Base-by-base conservation (phyloP, 2,329 filamentous ascomycete genomes). In the Fusarium irregulare region DNA sequence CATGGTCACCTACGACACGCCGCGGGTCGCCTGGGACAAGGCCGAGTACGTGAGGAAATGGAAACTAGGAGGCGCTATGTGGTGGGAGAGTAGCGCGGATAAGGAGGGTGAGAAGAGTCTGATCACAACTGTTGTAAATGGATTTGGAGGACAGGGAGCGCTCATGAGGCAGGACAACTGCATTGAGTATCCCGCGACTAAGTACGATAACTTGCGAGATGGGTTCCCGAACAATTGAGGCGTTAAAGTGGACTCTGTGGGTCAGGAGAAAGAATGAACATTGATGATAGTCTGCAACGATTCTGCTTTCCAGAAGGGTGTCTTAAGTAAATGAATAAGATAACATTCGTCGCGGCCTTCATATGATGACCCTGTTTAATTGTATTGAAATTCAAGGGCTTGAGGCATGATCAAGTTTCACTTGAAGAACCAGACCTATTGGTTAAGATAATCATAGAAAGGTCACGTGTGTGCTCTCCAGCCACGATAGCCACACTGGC, bases 71-170 rank as follows among this genome's bases (percentile, higher is more conserved):
- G 95, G 95, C 20, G 93, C 87, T n/a, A 98, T 98, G 94, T 98
- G 93, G 93, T 97, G 94, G 94, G 94, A 98, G 82, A 93, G 89
- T 74, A 95, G 91, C 75, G 90, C 88, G 2, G 95, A 98, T 78
- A 90, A 89, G 76, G 77, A 80, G 4, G 89, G 89, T 0, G 82
- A 85, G 0, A 80, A 85, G 56, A 95, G 92, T 73, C 78, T 98
- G 76, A 93, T 94, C 58, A 82, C 79, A 9, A 89, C 86, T 16
- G 89, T 91, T 18, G 87, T 92, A 2, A 82, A 86, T 32, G 81
- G 79, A 0, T 78, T 93, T 13, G 90, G 89, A 20, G 88, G 89
- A 0, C 77, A 80, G 0, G 71, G 72, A 6, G 79, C 74, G 3
- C 79, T 93, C 34, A 83, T 88, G 65, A 80, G 80, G 74, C 82